A percentile compares a stretch with the other conserved stretches of the same genome.
Conservation (phyloP, 257 asterid genomes). For the Salvia miltiorrhiza region DNA sequence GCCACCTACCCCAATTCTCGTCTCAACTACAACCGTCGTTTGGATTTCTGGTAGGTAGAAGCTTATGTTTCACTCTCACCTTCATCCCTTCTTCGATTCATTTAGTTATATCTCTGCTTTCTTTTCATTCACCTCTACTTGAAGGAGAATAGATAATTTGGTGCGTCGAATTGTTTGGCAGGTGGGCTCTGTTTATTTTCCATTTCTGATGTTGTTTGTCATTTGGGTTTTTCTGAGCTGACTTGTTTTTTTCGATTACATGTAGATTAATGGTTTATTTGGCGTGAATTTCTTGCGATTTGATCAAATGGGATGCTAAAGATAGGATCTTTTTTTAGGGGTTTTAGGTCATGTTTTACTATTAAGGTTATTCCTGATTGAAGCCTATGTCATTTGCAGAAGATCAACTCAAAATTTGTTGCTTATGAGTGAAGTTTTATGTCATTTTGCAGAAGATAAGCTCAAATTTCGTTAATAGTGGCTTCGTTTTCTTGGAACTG, state of each 20-base stretch:
- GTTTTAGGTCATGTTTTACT: neutral
- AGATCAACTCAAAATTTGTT: slow-evolving; percentile 7
- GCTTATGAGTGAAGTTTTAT: too few relatives aligned
- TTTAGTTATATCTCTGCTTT: neutral
- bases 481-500: neutral
- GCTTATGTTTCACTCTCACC: neutral
- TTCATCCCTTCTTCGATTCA: neutral
- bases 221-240: neutral
- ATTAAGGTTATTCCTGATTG: neutral
- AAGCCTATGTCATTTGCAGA: neutral
- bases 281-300: neutral
- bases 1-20: slow-evolving; percentile 18
- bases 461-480: neutral
- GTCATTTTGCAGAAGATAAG: slow-evolving; percentile 6
- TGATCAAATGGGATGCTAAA: slow-evolving; percentile 2
- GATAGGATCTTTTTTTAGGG: slow-evolving; percentile 1
- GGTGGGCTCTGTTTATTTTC: neutral
- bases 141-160: neutral
- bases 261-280: neutral
- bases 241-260: neutral
- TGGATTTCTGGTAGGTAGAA: slow-evolving; percentile 15
- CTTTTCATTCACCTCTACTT: neutral
- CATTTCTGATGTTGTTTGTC: neutral
- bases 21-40: slow-evolving; percentile 10
- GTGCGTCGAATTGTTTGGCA: neutral